Evolutionary conservation across 768 basidiomycete species (phyloP).

Genomic region (Tephrocybe sp.): DNA sequence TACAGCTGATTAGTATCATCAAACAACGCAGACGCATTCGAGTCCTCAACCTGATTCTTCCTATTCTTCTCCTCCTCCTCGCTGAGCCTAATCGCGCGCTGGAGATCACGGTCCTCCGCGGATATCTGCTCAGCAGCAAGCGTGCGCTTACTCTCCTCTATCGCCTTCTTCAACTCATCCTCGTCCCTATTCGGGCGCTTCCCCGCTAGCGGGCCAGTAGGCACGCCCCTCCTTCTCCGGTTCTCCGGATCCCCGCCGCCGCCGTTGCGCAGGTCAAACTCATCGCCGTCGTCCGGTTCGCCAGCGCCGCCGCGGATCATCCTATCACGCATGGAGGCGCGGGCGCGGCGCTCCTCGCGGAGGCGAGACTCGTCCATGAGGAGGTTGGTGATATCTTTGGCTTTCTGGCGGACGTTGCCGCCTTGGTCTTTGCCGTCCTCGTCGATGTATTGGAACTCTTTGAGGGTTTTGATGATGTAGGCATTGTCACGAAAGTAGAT

Average conservation of each 20-base stretch:
- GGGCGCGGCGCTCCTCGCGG: constrained; percentile 79
- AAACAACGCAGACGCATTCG: constrained; percentile 75
- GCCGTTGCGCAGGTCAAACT: constrained; percentile 45
- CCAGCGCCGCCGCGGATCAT: constrained; percentile 61
- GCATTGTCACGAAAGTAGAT: constrained; percentile 98
- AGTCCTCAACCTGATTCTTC: constrained; percentile 66
- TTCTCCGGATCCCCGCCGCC: constrained; percentile 25
- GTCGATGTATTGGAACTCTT: constrained; percentile 96
- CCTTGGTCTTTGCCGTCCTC: constrained; percentile 97
- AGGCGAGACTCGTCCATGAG: constrained; percentile 84
- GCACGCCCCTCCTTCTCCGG: constrained; percentile 20
- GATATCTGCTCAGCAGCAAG: constrained; percentile 73
- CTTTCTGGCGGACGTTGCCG: constrained; percentile 96
- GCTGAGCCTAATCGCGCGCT: constrained; percentile 80
- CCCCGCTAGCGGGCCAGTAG: constrained; percentile 21
- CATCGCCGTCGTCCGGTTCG: constrained; percentile 34
- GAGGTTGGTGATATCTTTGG: constrained; percentile 96
- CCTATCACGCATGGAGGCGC: constrained; percentile 95
- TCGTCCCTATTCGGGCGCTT: constrained; percentile 56
- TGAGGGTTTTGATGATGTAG: constrained; percentile 97
- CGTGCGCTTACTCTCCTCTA: constrained; percentile 84
- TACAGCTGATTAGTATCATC: constrained; percentile 85
- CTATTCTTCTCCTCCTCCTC: constrained; percentile 88
- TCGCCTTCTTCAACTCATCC: constrained; percentile 81
- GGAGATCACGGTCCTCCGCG: constrained; percentile 81